Base-by-base conservation (phyloP, 2,329 filamentous ascomycete genomes). In the Chaetoscypha palmicola region DNA sequence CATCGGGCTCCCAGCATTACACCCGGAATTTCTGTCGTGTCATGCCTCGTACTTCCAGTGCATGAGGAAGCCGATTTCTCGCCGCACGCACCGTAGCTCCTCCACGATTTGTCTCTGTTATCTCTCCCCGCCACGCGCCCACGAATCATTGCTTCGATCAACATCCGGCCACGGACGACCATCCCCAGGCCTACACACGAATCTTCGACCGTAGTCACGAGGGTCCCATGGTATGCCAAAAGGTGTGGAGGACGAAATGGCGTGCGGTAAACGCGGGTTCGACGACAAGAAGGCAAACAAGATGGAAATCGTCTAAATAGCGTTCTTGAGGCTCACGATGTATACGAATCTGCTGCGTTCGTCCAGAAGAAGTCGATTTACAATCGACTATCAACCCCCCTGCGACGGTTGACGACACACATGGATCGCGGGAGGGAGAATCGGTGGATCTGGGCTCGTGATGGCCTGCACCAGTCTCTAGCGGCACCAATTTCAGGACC, bases 81-180 rank as follows among this genome's bases (percentile, higher is more conserved):
- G 38, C 47, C 50, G 48, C 45, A 49, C 41, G 43, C 41, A 38
- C 47, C 47, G 48, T 47, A 49, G 41, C 38, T 45, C 47, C 34
- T 46, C 50, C 33, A 45, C 43, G 39, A 43, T 30, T 11, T 41
- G 39, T 35, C 11, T 37, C 30, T 31, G 50, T 52, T 52, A 52
- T 52, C 50, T 50, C 47, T 49, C 45, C 37, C 44, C 50, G 41
- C 38, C 24, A 37, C 31, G 26, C 32, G n/a, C 38, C 50, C 47
- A 37, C 50, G 47, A 52, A 52, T 52, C 50, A 50, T 12, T 30
- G 37, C 19, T 28, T 33, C 21, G 39, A 41, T 32, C 40, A 39
- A 30, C 33, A 32, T 16, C 10, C 30, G 21, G 34, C 40, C 14
- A 46, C 40, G 24, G 24, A 44, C 47, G 36, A 16, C 31, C 16